These are phyloP conservation scores for Verticillium tricorpus DNA, from an alignment of 2,329 filamentous ascomycete species.

Conservation along the genomic window DNA sequence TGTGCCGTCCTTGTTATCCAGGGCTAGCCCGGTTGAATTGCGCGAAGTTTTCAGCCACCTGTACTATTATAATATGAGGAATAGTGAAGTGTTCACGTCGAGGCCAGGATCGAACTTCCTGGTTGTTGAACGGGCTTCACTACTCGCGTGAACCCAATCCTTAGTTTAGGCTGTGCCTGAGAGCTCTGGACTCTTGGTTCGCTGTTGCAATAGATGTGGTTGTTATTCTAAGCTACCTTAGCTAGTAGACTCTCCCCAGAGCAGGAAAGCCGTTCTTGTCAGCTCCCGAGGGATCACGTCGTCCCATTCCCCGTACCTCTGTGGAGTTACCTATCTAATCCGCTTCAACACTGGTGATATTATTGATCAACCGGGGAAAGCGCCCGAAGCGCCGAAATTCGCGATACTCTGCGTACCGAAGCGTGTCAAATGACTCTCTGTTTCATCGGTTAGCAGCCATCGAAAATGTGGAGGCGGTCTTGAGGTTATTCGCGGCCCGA, in stretches of 20 bases:
- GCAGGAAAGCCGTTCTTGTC: no score
- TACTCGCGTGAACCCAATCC: no score
- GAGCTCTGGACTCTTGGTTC: no score
- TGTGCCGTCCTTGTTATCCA: conserved; percentile 24
- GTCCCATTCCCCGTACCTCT: no score
- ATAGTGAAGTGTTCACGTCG: conserved; percentile 5
- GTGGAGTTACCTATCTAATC: no score
- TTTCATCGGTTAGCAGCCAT: neutral
- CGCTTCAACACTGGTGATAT: conserved; percentile 10
- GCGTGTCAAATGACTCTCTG: conserved; percentile 17
- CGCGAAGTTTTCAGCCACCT: conserved; percentile 19
- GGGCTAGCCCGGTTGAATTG: conserved; percentile 10
- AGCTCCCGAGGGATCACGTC: no score
- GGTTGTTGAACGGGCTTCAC: no score
- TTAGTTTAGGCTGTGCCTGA: no score
- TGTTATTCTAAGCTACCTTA: no score
- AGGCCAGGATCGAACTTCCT: conserved; percentile 4
- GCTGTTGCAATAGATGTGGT: no score
- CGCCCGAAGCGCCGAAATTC: conserved; percentile 19
- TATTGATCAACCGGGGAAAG: conserved; percentile 21
- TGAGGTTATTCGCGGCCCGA: neutral
- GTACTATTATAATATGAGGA: conserved; percentile 30
- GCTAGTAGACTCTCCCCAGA: no score
- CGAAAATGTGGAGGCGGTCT: neutral
- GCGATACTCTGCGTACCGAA: conserved; percentile 22